These are phyloP conservation scores for Zygosaccharomyces pseudobailii DNA, from an alignment of 1,139 yeast genomes.

Conservation along the genomic window DNA sequence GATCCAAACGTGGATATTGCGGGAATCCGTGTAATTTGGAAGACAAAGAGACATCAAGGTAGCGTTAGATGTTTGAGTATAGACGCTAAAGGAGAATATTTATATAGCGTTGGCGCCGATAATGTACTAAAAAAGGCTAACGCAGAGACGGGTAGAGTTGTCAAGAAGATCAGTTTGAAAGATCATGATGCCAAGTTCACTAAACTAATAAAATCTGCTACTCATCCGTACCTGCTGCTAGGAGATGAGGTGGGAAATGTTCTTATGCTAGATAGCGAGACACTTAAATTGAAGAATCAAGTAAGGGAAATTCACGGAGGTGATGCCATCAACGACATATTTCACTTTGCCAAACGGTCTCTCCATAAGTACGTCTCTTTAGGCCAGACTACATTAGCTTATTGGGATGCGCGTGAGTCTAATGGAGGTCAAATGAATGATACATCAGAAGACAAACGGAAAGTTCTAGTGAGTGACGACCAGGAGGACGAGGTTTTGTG, in stretches of 20 bases:
- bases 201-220: conserved; percentile 56
- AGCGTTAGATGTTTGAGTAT: conserved; percentile 77
- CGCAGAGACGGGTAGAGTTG: conserved; percentile 71
- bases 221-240: conserved; percentile 60
- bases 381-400: conserved; percentile 79
- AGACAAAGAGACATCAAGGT: conserved; percentile 85
- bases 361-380: conserved; percentile 77
- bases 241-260: conserved; percentile 81
- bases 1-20: conserved; percentile 36
- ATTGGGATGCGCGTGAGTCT: conserved; percentile 67
- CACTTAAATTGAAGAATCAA: conserved; percentile 39
- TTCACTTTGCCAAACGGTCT: conserved; percentile 61
- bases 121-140: conserved; percentile 71
- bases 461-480: conserved; percentile 61
- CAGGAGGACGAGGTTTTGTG: conserved; percentile 89
- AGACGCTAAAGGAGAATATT: conserved; percentile 45
- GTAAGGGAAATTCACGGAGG: conserved; percentile 55
- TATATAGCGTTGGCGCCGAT: conserved; percentile 77
- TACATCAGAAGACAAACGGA: conserved; percentile 37
- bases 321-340: conserved; percentile 70
- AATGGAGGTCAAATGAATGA: conserved; percentile 23
- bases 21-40: conserved; percentile 54
- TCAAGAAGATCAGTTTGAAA: conserved; percentile 43
- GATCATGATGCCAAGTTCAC: conserved; percentile 45
- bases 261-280: conserved; percentile 55